Base-by-base conservation (phyloP, 257 asterid species). In the Hygrophila difformis region DNA sequence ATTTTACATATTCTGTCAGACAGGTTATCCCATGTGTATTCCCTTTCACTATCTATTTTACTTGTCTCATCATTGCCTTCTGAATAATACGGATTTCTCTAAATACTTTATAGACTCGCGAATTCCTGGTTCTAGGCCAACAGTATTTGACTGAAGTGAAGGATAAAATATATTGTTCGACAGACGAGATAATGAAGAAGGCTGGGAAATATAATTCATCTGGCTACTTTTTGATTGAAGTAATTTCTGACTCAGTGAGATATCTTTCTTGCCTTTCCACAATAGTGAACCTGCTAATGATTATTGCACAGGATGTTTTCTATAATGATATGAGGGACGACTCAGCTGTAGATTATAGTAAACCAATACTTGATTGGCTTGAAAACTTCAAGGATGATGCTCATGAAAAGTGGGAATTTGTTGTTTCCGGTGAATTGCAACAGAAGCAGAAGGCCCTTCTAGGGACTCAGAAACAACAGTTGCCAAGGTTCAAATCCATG, bases 141-240 rank as follows among this genome's bases (percentile, higher is more conserved):
- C 98, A 89, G 55, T 71, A 69, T 59, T 63, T 89, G 78, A 85
- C 92, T 8, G 96, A 82, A 61, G 69, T 78, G 47, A 75, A 68
- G 67, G 96, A 89, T 74, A 79, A 62, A 57, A 89, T 85, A 62
- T 73, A 73, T 64, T 85, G 98, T 52, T 50, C 70, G 70, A 77
- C 84, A 1, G 98, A 89, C 67, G 84, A 79, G 62, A 72, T 82
- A 57, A 79, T 85, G 96, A 71, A 55, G 54, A 82, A 62, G 63
- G 81, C 82, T 0, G 88, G 75, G 38, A 56, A 53, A 53, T 49
- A 57, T 44, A 76, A 82, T 64, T 76, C 94, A 43, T 85, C 98
- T 3, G 98, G 98, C 56, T 89, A 79, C 67, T 85, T 89, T 69
- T 78, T 79, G 53, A 73, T 89, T 41, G 98, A 89, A 71, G 96